Evolutionary conservation across 129 eudicot species (phyloP).

Genomic region (Flaveria sonorensis): DNA sequence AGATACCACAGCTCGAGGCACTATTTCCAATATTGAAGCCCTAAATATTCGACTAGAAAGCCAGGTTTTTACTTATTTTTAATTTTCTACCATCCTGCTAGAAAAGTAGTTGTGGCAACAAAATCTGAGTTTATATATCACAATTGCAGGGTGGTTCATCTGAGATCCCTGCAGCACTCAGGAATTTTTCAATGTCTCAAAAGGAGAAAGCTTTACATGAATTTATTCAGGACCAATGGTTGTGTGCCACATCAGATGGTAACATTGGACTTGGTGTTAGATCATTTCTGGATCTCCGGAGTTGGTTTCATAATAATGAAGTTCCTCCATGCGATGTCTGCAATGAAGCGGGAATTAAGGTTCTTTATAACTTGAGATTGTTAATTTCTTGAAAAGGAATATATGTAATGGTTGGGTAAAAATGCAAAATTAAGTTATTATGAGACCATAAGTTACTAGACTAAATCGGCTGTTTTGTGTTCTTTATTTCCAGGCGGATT

Average conservation of each 20-base stretch:
- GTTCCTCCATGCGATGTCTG: constrained; percentile 86
- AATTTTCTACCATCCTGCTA: neutral
- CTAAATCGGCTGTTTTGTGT: neutral
- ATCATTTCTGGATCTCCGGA: constrained; percentile 89
- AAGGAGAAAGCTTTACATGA: constrained; percentile 82
- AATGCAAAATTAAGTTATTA: neutral
- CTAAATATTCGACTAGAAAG: constrained; percentile 65
- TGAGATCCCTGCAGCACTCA: constrained; percentile 67
- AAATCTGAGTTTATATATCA: constrained; percentile 17
- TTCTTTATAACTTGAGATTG: constrained; percentile 30
- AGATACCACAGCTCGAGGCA: constrained; percentile 66
- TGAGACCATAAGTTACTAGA: neutral
- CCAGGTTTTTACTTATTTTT: constrained; percentile 47
- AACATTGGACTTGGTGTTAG: constrained; percentile 81
- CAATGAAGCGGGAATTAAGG: constrained; percentile 97
- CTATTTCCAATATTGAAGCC: constrained; percentile 68
- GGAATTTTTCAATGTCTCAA: constrained; percentile 73
- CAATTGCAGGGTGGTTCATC: constrained; percentile 51
- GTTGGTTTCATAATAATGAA: constrained; percentile 85
- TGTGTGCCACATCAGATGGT: constrained; percentile 58
- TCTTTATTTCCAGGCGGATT: constrained; percentile 59
- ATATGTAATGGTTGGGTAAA: neutral
- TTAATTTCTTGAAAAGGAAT: constrained; percentile 5
- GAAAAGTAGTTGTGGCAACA: neutral
- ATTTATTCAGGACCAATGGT: constrained; percentile 76